A percentile compares a stretch with the other conserved stretches of the same genome.
These are phyloP conservation scores for Diaporthe longicolla DNA, from an alignment of 2,329 filamentous ascomycete genomes.

Conservation along the genomic window DNA sequence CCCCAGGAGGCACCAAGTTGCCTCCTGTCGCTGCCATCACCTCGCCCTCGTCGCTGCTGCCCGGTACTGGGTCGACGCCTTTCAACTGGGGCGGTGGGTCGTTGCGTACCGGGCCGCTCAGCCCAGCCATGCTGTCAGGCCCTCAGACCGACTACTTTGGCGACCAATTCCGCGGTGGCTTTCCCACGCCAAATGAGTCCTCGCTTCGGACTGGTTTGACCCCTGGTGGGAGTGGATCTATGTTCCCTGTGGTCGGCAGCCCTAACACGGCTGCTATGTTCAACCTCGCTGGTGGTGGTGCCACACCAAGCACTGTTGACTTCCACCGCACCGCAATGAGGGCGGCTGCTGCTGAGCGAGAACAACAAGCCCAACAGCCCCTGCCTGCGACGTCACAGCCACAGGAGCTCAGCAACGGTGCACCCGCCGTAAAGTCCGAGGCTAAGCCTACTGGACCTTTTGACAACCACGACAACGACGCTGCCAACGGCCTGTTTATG, in stretches of 20 bases:
- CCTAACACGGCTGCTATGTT: slow-evolving; percentile 89
- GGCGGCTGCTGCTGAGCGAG: slow-evolving; percentile 77
- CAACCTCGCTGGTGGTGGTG: slow-evolving; percentile 82
- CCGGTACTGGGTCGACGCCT: slow-evolving; percentile 79
- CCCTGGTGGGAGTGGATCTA: slow-evolving; percentile 93
- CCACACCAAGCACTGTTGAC: slow-evolving; percentile 91
- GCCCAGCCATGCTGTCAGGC: slow-evolving; percentile 96
- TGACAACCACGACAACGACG: slow-evolving; percentile 93
- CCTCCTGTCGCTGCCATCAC: slow-evolving; percentile 92
- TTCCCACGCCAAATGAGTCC: slow-evolving; percentile 97
- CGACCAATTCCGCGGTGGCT: slow-evolving; percentile 84
- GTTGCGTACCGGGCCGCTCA: slow-evolving; percentile 90
- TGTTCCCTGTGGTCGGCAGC: slow-evolving; percentile 91
- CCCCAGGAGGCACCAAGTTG: slow-evolving; percentile 85
- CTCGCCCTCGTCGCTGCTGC: slow-evolving; percentile 86
- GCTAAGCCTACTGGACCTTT: slow-evolving; percentile 75
- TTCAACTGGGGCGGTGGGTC: slow-evolving; percentile 88
- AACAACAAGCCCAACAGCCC: slow-evolving; percentile 58
- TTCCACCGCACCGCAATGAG: slow-evolving; percentile 95
- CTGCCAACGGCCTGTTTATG: slow-evolving; percentile 93
- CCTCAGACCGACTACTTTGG: slow-evolving; percentile 89
- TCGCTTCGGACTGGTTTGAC: slow-evolving; percentile 92
- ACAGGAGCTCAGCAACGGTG: slow-evolving; percentile 62
- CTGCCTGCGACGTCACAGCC: slow-evolving; percentile 65
- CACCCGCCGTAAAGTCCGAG: slow-evolving; percentile 60